These are phyloP conservation scores for Acacia acuminata DNA, from an alignment of 306 rosid genomes.

Conservation along the genomic window DNA sequence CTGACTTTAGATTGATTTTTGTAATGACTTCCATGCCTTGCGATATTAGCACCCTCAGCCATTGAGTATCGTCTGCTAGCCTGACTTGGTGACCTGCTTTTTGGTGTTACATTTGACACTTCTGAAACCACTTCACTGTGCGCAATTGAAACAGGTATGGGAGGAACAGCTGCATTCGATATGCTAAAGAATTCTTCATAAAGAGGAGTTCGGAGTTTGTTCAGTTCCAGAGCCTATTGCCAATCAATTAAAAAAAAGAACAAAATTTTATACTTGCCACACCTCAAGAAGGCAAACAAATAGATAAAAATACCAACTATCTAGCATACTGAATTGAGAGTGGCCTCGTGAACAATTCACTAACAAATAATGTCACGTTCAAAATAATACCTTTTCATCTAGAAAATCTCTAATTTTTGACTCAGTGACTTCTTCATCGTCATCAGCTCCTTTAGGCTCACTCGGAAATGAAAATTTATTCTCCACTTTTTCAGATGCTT, in stretches of 20 bases:
- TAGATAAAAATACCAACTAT: slow-evolving; percentile 9
- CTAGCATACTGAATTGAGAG: slow-evolving; percentile 13
- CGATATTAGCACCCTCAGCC: slow-evolving; percentile 38
- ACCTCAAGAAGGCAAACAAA: slow-evolving; percentile 24
- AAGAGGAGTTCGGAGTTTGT: slow-evolving; percentile 85
- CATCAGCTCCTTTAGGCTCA: slow-evolving; percentile 66
- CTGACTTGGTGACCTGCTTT: slow-evolving; percentile 61
- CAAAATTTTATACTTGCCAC: slow-evolving; percentile 4
- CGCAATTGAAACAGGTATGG: slow-evolving; percentile 40
- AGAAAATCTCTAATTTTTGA: slow-evolving; percentile 85
- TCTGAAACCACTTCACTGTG: slow-evolving; percentile 48
- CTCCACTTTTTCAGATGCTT: slow-evolving; percentile 42
- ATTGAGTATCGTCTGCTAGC: slow-evolving; percentile 66
- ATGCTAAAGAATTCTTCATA: slow-evolving; percentile 75
- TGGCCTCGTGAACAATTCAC: neutral
- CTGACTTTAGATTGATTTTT: slow-evolving; percentile 46
- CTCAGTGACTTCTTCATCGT: slow-evolving; percentile 89
- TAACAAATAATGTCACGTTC: neutral
- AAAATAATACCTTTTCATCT: slow-evolving; percentile 70
- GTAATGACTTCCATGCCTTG: slow-evolving; percentile 49
- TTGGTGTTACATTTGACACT: slow-evolving; percentile 52
- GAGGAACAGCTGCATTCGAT: slow-evolving; percentile 53
- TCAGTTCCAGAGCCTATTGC: slow-evolving; percentile 74
- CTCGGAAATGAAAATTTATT: slow-evolving; percentile 54
- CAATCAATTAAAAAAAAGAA: slow-evolving; percentile 31